phyloP scores from a whole-genome alignment of 352 stramenopile species.

The Phytopythium vexans region DNA sequence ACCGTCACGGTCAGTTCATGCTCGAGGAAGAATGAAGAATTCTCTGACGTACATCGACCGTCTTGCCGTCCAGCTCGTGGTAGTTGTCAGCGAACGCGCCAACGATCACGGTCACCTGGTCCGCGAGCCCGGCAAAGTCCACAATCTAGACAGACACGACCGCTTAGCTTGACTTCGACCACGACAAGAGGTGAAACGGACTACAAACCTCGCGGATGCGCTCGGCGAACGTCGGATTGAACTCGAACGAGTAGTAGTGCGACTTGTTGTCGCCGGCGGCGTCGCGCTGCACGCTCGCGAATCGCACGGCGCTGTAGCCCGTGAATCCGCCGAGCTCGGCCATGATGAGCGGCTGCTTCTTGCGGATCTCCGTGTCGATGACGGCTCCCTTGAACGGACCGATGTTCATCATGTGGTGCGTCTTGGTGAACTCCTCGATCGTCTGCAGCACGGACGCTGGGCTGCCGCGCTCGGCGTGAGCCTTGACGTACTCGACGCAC shows the following conservation, averaged over 20 bases:
- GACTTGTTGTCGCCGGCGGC: slow-evolving; percentile 15
- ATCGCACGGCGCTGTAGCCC: slow-evolving; percentile 47
- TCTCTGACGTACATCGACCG: slow-evolving; percentile 19
- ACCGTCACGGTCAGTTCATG: not conserved
- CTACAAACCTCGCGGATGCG: slow-evolving; percentile 21
- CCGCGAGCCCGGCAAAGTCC: slow-evolving; percentile 26
- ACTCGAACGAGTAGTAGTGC: slow-evolving; percentile 51
- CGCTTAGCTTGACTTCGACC: too few species aligned
- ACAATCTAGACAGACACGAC: slow-evolving; percentile 22
- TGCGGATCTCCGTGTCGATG: slow-evolving; percentile 31
- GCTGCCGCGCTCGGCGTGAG: slow-evolving; percentile 25
- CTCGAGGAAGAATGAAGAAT: not conserved
- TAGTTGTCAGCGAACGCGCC: slow-evolving; percentile 28
- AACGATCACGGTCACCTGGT: slow-evolving; percentile 31
- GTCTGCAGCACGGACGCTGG: slow-evolving; percentile 24
- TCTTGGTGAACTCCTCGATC: slow-evolving; percentile 30
- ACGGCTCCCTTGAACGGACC: slow-evolving; percentile 6
- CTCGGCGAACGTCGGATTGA: slow-evolving; percentile 26
- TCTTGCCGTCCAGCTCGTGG: slow-evolving; percentile 21
- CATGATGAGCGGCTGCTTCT: slow-evolving; percentile 33
- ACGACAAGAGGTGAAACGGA: not conserved
- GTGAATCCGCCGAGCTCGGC: slow-evolving; percentile 36
- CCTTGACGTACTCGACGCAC: slow-evolving; percentile 35
- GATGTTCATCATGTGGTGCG: slow-evolving; percentile 38
- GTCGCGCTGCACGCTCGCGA: slow-evolving; percentile 34